These are phyloP conservation scores for Pythium aristosporum DNA, from an alignment of 352 stramenopile genomes.

Conservation along the genomic window DNA sequence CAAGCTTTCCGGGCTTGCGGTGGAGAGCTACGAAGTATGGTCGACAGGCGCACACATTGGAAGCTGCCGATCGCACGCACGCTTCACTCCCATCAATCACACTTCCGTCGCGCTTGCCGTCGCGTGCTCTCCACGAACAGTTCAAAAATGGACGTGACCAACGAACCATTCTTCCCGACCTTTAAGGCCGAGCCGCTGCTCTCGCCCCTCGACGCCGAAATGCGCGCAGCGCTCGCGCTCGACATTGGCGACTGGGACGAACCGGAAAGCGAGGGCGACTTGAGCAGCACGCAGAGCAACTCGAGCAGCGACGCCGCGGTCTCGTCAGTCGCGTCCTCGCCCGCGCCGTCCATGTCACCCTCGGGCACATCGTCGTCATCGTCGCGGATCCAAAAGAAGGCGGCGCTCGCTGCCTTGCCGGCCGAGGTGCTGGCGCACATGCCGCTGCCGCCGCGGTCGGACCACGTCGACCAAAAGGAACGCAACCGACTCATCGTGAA, in stretches of 20 bases:
- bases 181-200: conserved; percentile 15
- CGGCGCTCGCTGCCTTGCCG: background rate
- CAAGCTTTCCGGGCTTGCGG: no score
- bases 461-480: conserved; percentile 24
- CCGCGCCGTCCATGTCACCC: conserved; percentile 4
- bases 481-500: conserved; percentile 50
- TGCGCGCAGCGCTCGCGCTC: conserved; percentile 23
- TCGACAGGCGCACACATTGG: no score
- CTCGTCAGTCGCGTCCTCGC: conserved; percentile 8
- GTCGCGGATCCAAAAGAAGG: conserved; percentile 10
- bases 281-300: background rate
- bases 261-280: conserved; percentile 1
- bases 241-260: conserved; percentile 20
- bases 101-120: background rate
- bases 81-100: background rate
- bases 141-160: conserved; percentile 12
- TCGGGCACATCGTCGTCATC: background rate
- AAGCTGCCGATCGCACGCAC: background rate
- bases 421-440: conserved; percentile 27
- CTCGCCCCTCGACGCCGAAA: conserved; percentile 15
- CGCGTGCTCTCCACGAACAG: background rate
- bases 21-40: no score
- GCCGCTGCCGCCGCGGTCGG: conserved; percentile 25
- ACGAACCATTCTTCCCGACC: conserved; percentile 14
- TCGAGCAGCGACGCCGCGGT: background rate